Base-by-base conservation (phyloP, 2,329 filamentous ascomycete species). In the Xylaria sp. region DNA sequence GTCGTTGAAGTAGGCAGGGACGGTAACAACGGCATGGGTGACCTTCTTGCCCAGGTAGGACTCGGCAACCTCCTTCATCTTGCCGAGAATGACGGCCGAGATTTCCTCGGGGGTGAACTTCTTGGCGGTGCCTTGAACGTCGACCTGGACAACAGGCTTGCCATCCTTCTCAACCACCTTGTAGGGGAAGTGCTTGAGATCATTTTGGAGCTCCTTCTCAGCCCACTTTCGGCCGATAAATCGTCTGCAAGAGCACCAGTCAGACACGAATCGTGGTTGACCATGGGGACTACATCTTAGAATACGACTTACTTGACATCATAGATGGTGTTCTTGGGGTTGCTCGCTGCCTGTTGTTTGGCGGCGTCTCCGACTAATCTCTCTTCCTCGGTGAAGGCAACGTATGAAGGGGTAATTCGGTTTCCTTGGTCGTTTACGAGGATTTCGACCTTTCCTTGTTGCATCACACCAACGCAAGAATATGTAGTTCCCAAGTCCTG, bases 121-220 rank as follows among this genome's bases (percentile, higher is more conserved):
- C 80, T 88, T 91, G 66, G 84, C 74, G 59, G 79, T 66, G 52
- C 85, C 83, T 71, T 78, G 72, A 64, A 90, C 86, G 53, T 89
- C 75, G 67, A 93, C 89, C 72, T 89, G 83, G 71, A 99, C 87
- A 64, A 87, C 78, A 62, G 94, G 94, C 82, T 97, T 96, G 73
- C 87, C 92, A 76, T 89, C 86, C 82, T 94, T 92, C 82, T 89
- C 84, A 71, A 91, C 72, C 58, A 99, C 90, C 80, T 91, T 91
- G 89, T 93, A 99, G 70, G 94, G 93, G 85, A 96, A 97, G 83
- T 97, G 90, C 90, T 99, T 97, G 72, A 94, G 84, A 72, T 99
- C 94, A 72, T 81, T 83, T 80, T 97, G 92, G 64, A 97, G 88
- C 62, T 95, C 90, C 80, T 88, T 90, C 74, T 94, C 90, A 46